Evolutionary conservation across 169 alveolate genomes (phyloP).

Genomic region (Plasmodium billcollinsi): DNA sequence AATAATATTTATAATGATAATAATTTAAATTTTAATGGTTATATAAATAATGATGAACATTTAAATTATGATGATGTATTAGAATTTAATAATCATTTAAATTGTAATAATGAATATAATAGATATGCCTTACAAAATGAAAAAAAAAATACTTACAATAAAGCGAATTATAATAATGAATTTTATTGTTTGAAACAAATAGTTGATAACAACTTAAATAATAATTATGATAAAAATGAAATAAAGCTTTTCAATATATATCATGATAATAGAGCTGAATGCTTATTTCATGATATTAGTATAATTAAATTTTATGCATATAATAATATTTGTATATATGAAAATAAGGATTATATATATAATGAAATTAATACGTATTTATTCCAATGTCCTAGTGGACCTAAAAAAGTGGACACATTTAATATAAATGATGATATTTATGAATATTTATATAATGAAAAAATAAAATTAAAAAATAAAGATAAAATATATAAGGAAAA

Average conservation of each 20-base stretch:
- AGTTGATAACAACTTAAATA: constrained; percentile 62
- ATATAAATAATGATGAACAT: background rate
- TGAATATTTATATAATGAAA: constrained; percentile 71
- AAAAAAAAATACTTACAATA: background rate
- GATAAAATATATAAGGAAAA: background rate
- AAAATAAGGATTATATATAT: constrained; percentile 68
- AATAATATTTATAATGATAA: background rate
- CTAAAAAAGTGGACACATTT: constrained; percentile 19
- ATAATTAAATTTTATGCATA: constrained; percentile 55
- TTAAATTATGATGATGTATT: background rate
- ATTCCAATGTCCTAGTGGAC: constrained; percentile 26
- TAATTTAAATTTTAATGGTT: background rate
- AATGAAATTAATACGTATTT: constrained; percentile 51
- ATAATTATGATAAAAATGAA: constrained; percentile 75
- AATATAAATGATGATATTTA: constrained; percentile 45
- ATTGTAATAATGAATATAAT: background rate
- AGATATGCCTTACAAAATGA: background rate
- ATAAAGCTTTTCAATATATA: constrained; percentile 64
- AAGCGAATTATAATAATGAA: background rate
- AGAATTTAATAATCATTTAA: background rate
- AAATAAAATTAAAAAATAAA: constrained; percentile 43
- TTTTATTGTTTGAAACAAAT: constrained; percentile 71
- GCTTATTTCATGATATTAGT: constrained; percentile 71
- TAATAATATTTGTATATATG: constrained; percentile 65
- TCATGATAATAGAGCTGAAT: constrained; percentile 76